Conservation (phyloP, 2,329 filamentous ascomycete genomes). For the Pestalotiopsis sp. region DNA sequence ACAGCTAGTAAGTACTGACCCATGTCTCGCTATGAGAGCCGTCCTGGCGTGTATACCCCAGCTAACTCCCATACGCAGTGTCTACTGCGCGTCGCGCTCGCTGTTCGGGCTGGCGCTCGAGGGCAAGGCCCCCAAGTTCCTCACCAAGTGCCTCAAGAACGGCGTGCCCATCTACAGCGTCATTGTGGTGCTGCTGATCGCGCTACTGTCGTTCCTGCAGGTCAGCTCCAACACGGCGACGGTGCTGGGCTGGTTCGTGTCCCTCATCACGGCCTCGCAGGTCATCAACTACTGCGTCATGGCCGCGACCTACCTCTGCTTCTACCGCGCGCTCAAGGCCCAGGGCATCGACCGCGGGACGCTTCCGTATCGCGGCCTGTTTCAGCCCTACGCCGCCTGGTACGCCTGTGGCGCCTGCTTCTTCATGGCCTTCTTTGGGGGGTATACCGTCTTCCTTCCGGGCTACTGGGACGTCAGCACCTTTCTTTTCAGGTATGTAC, state of each 20-base stretch:
- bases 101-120: conserved; percentile 71
- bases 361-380: conserved; percentile 70
- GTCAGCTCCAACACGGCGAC: conserved; percentile 66
- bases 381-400: conserved; percentile 74
- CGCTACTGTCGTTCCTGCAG: conserved; percentile 74
- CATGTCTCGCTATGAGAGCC: too few relatives aligned
- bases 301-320: conserved; percentile 72
- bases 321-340: conserved; percentile 67
- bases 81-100: conserved; percentile 70
- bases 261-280: conserved; percentile 70
- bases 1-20: conserved; percentile 50
- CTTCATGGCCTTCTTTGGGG: conserved; percentile 74
- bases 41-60: background rate
- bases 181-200: conserved; percentile 64
- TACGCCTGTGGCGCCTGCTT: conserved; percentile 65
- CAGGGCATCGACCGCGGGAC: conserved; percentile 70
- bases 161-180: conserved; percentile 80
- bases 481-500: conserved; percentile 70
- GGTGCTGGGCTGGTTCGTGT: conserved; percentile 75
- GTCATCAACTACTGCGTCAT: conserved; percentile 74
- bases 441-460: conserved; percentile 76
- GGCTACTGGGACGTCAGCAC: conserved; percentile 67
- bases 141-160: conserved; percentile 61
- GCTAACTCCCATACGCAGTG: conserved; percentile 20
- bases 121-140: conserved; percentile 63